Conservation (phyloP, 345 rosid genomes). For the Aethionema arabicum region DNA sequence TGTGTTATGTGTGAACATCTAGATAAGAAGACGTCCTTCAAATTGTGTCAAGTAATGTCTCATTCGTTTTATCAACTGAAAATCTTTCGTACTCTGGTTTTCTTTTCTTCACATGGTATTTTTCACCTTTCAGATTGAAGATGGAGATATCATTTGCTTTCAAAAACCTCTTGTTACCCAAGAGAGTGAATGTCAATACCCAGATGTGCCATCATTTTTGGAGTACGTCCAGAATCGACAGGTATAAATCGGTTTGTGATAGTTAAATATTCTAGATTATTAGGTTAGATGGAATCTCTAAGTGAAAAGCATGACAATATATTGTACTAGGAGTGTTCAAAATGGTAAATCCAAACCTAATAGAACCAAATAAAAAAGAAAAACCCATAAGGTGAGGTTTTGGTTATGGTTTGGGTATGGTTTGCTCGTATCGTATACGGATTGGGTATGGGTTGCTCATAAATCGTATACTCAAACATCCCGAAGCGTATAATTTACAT, state of each 20-base stretch:
- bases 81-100: slow-evolving; percentile 13
- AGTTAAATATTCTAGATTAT: slow-evolving; percentile 21
- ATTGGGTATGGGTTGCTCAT: too few species aligned
- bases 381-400: too few species aligned
- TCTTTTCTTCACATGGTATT: slow-evolving; percentile 6
- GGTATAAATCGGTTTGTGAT: slow-evolving; percentile 44
- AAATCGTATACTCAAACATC: too few species aligned
- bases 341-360: too few species aligned
- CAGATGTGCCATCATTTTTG: slow-evolving; percentile 82
- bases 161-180: slow-evolving; percentile 64
- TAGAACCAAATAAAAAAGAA: too few species aligned
- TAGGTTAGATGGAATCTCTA: slow-evolving; percentile 5
- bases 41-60: slow-evolving; percentile 62
- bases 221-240: slow-evolving; percentile 95
- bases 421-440: too few species aligned
- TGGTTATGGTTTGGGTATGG: too few species aligned
- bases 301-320: slow-evolving; percentile 5
- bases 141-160: slow-evolving; percentile 95
- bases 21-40: slow-evolving; percentile 71
- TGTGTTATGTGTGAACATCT: slow-evolving; percentile 89
- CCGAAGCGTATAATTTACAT: too few species aligned
- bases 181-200: slow-evolving; percentile 60
- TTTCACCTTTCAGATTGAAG: slow-evolving; percentile 66
- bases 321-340: neutral
- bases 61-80: slow-evolving; percentile 16